Percentiles rank a stretch among this genome's conserved stretches.
These are phyloP conservation scores for Colletotrichum chlorophyti DNA, from an alignment of 2,329 filamentous ascomycete species.

Conservation along the genomic window DNA sequence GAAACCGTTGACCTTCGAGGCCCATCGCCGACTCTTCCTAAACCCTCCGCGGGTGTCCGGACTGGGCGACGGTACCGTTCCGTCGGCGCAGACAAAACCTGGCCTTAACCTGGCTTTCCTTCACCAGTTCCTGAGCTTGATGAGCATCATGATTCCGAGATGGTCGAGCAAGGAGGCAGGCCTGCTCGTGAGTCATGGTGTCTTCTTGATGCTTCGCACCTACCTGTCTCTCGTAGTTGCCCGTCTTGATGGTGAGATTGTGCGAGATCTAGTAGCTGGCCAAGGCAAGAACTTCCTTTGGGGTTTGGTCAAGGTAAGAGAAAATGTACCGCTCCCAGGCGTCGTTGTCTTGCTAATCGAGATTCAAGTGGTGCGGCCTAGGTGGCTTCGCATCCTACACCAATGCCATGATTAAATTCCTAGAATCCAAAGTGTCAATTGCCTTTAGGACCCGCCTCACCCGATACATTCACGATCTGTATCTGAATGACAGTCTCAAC, in stretches of 20 bases:
- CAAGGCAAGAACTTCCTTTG: conserved; percentile 87
- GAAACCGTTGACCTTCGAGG: conserved; percentile 94
- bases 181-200: conserved; percentile 83
- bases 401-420: conserved; percentile 98
- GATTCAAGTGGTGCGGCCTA: conserved; percentile 80
- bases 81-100: conserved; percentile 88
- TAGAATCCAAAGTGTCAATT: conserved; percentile 97
- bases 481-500: conserved; percentile 91
- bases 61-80: conserved; percentile 76
- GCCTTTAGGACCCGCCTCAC: conserved; percentile 95
- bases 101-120: conserved; percentile 94
- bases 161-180: conserved; percentile 97
- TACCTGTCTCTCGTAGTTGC: conserved; percentile 95
- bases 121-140: conserved; percentile 92
- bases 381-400: conserved; percentile 95
- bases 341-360: conserved; percentile 23
- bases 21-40: conserved; percentile 89
- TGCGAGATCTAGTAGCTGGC: conserved; percentile 93
- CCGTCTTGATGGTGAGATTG: conserved; percentile 92
- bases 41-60: conserved; percentile 87
- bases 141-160: conserved; percentile 97
- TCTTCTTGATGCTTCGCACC: conserved; percentile 89
- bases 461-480: conserved; percentile 95
- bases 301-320: conserved; percentile 78
- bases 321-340: neutral